A percentile compares a stretch with the other conserved stretches of the same genome.
Evolutionary conservation across 2,329 filamentous ascomycete species (phyloP).

Genomic region (Basipetospora chlamydospora): DNA sequence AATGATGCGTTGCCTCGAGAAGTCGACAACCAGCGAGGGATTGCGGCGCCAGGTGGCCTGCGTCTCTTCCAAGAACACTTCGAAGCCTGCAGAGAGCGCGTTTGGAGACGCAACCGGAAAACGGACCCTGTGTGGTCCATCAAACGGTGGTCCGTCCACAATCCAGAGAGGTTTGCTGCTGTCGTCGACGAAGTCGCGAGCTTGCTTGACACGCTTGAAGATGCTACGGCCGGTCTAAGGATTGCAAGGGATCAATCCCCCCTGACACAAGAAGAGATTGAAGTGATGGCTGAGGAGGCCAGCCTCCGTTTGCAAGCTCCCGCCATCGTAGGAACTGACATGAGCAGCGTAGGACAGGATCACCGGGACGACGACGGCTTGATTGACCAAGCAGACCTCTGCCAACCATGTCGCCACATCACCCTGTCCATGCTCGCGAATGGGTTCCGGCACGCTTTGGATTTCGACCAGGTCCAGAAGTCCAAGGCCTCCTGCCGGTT

Average conservation of each 20-base stretch:
- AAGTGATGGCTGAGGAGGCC: not conserved
- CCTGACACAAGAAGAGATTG: not conserved
- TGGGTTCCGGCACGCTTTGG: not conserved
- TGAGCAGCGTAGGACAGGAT: not conserved
- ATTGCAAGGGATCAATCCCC: not conserved
- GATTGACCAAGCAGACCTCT: not conserved
- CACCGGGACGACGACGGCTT: not conserved
- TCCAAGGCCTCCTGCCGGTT: not conserved
- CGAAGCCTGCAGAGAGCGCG: not conserved
- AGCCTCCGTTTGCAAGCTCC: not conserved
- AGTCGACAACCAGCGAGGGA: not conserved
- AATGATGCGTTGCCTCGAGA: not conserved
- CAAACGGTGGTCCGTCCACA: not conserved
- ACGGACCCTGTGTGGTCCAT: not conserved
- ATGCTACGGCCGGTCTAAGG: not conserved
- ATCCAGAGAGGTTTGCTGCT: not conserved
- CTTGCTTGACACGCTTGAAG: not conserved
- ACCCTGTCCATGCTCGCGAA: conserved; percentile 2
- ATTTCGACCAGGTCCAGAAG: conserved; percentile 1
- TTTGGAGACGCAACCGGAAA: not conserved
- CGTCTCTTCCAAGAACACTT: not conserved
- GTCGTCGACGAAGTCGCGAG: not conserved
- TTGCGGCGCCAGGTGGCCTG: not conserved
- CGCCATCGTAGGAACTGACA: not conserved
- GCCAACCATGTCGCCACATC: not conserved